Percentiles rank a stretch among this genome's conserved stretches.
Conservation (phyloP, 805 yeast genomes). For the Ogataea parapolymorpha region DNA sequence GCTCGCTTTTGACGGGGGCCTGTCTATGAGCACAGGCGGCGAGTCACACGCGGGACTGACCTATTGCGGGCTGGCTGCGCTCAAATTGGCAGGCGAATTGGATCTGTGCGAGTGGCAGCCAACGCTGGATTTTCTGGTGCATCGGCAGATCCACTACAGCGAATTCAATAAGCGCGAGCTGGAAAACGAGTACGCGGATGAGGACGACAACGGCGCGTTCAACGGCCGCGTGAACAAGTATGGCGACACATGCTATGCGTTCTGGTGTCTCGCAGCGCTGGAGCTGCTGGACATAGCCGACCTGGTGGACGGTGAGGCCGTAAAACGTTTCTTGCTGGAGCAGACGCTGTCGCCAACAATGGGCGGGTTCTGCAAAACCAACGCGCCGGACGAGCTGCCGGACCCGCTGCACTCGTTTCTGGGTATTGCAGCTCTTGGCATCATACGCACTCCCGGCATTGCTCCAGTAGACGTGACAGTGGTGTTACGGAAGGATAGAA, state of each 20-base stretch:
- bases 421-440: slow-evolving; percentile 52
- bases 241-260: slow-evolving; percentile 84
- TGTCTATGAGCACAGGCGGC: slow-evolving; percentile 43
- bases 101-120: slow-evolving; percentile 29
- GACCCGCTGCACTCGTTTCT: slow-evolving; percentile 70
- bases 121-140: slow-evolving; percentile 58
- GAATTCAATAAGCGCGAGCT: slow-evolving; percentile 28
- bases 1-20: slow-evolving; percentile 63
- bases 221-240: slow-evolving; percentile 84
- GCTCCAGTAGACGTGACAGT: slow-evolving; percentile 18
- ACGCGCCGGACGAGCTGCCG: slow-evolving; percentile 49
- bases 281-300: slow-evolving; percentile 33
- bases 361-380: slow-evolving; percentile 78
- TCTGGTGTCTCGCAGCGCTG: slow-evolving; percentile 73
- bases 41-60: slow-evolving; percentile 90
- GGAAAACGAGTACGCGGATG: slow-evolving; percentile 36
- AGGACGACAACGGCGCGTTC: slow-evolving; percentile 67
- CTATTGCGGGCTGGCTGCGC: slow-evolving; percentile 72
- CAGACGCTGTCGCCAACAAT: slow-evolving; percentile 57
- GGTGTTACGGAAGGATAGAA: slow-evolving; percentile 18
- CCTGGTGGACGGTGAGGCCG: slow-evolving; percentile 36
- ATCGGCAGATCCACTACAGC: slow-evolving; percentile 54
- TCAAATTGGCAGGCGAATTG: slow-evolving; percentile 39
- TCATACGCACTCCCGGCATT: slow-evolving; percentile 27
- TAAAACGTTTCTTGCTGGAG: slow-evolving; percentile 43